phyloP scores from a whole-genome alignment of 2,329 filamentous ascomycete genomes.

The Coniochaeta pulveracea region DNA sequence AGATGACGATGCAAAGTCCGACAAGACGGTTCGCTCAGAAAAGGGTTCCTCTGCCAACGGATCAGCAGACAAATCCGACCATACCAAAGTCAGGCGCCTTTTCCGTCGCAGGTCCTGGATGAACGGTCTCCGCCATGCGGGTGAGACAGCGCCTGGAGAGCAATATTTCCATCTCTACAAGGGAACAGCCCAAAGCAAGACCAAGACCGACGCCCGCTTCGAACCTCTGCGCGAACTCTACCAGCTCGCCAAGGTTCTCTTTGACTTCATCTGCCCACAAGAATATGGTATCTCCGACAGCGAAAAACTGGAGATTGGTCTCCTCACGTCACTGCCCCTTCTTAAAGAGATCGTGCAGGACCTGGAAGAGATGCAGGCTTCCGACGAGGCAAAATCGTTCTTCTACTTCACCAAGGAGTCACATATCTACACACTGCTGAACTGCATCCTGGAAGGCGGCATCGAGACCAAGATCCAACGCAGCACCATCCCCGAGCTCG shows the following conservation, averaged over 20 bases:
- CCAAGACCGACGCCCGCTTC: constrained; percentile 74
- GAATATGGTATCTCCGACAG: constrained; percentile 94
- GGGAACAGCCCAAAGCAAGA: constrained; percentile 61
- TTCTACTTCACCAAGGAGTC: constrained; percentile 99
- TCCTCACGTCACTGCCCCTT: constrained; percentile 84
- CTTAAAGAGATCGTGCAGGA: constrained; percentile 96
- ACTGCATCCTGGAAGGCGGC: constrained; percentile 94
- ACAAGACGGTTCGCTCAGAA: too few species aligned
- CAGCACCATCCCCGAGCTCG: constrained; percentile 89
- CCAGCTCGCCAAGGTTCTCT: constrained; percentile 84
- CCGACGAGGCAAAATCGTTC: constrained; percentile 86
- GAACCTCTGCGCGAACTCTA: constrained; percentile 89
- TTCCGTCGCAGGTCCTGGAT: constrained; percentile 53
- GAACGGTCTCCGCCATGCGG: constrained; percentile 33
- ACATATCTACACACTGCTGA: constrained; percentile 95
- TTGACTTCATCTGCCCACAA: constrained; percentile 96
- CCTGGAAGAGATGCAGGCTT: constrained; percentile 93
- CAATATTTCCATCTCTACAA: constrained; percentile 88
- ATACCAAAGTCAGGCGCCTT: constrained; percentile 34
- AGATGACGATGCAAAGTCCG: constrained; percentile 7
- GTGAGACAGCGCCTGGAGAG: constrained; percentile 46
- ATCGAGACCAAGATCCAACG: constrained; percentile 95
- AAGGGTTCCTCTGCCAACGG: constrained; percentile 19
- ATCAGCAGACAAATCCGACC: too few species aligned
- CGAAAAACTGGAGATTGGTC: constrained; percentile 96